A percentile compares a stretch with the other conserved stretches of the same genome.
These are phyloP conservation scores for Clathrospora elynae DNA, from an alignment of 2,329 filamentous ascomycete genomes.

Conservation along the genomic window DNA sequence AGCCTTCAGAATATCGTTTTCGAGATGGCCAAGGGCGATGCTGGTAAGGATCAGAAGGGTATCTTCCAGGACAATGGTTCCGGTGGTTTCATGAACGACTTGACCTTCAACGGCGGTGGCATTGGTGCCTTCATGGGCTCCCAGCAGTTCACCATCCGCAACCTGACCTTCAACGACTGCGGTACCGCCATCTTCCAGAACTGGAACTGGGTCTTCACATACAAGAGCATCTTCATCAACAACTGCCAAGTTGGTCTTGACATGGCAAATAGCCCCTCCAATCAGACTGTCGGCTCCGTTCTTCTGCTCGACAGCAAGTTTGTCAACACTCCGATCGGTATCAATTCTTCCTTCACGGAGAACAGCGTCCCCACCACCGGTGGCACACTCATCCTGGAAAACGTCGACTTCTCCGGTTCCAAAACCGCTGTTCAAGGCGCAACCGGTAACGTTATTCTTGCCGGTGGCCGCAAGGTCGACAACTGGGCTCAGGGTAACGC, in stretches of 20 bases:
- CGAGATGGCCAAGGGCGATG: slow-evolving; percentile 55
- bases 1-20: slow-evolving; percentile 67
- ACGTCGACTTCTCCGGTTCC: slow-evolving; percentile 80
- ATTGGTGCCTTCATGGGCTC: slow-evolving; percentile 66
- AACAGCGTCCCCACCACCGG: slow-evolving; percentile 70
- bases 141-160: slow-evolving; percentile 65
- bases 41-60: slow-evolving; percentile 59
- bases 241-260: slow-evolving; percentile 55
- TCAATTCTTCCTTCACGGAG: slow-evolving; percentile 77
- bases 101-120: slow-evolving; percentile 65
- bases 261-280: slow-evolving; percentile 59
- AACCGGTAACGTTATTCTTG: slow-evolving; percentile 66
- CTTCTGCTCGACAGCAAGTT: slow-evolving; percentile 81
- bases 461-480: slow-evolving; percentile 69
- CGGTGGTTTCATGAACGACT: slow-evolving; percentile 64
- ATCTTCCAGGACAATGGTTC: slow-evolving; percentile 66
- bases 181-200: slow-evolving; percentile 59
- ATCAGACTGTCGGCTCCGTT: slow-evolving; percentile 83
- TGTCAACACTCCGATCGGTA: slow-evolving; percentile 73
- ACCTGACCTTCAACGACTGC: slow-evolving; percentile 57
- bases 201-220: slow-evolving; percentile 61
- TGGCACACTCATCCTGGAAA: slow-evolving; percentile 83
- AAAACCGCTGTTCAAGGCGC: slow-evolving; percentile 67
- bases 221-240: slow-evolving; percentile 54
- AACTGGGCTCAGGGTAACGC: slow-evolving; percentile 81